Base-by-base conservation (phyloP, 768 basidiomycete species). In the Auriscalpium microsporum region DNA sequence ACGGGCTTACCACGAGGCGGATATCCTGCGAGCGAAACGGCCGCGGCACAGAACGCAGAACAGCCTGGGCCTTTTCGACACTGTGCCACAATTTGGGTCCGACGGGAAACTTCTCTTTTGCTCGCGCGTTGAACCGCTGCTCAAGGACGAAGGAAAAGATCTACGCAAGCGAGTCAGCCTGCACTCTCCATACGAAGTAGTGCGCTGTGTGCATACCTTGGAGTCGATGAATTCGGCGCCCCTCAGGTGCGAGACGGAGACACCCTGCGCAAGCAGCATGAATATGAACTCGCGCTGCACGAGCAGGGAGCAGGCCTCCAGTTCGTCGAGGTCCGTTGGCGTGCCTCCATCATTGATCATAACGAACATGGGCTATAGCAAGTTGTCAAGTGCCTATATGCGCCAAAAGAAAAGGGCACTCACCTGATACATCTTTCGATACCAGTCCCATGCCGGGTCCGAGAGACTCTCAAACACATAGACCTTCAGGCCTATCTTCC, bases 361-460 rank as follows among this genome's bases (percentile, higher is more conserved):
- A 33, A 79, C 72, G 54, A 85, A 86, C 83, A 87, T 84, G 1
- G 86, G 85, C 82, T 86, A 8, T 34, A 36, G 13, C 8, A 42
- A 2, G 38, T 7, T 42, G 56, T 14, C 35, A 42, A 33, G 36
- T 42, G 10, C 38, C 5, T 23, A 10, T 5, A 36, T 36, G 23
- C 10, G 38, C 11, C 33, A 8, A 23, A 13, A 21, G 21, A 36
- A 45, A 45, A n/a, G 2, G 10, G n/a, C 42, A 34, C 6, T 10
- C n/a, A 45, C 62, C 36, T 53, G 80, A 78, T 68, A 78, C 76
- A 56, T 56, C 19, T 64, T 56, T 36, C 70, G 71, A 60, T 81
- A 83, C 3, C 65, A 64, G 9, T 63, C 55, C 84, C 86, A 87
- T 1, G 54, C 62, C 0, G 71, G 69, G 63, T 84, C 83, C 2